Percentiles rank a stretch among this genome's conserved stretches.
These are phyloP conservation scores for Colletotrichum sp. DNA, from an alignment of 2,329 filamentous ascomycete genomes.

Conservation along the genomic window DNA sequence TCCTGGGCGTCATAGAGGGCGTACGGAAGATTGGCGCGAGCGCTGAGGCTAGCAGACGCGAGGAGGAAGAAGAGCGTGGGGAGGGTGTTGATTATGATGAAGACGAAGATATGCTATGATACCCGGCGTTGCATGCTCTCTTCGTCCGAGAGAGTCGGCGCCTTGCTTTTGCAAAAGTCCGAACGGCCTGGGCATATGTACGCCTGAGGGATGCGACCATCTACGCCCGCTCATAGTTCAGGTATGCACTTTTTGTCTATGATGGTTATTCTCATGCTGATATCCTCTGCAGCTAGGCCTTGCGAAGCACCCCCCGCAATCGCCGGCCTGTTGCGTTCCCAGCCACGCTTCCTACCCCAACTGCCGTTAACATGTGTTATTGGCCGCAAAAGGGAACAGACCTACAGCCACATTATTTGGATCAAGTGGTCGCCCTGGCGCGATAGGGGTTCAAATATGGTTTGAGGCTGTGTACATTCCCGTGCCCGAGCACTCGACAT, in stretches of 20 bases:
- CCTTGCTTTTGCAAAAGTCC: background rate
- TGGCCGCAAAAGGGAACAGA: background rate
- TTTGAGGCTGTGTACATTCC: background rate
- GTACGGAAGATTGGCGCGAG: constrained; percentile 84
- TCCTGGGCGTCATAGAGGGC: constrained; percentile 86
- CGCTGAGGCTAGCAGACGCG: constrained; percentile 76
- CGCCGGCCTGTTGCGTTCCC: accelerated
- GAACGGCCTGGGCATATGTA: background rate
- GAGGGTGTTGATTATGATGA: constrained; percentile 68
- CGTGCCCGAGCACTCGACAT: background rate
- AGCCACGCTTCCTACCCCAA: background rate
- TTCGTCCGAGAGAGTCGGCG: background rate
- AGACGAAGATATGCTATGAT: constrained; percentile 54
- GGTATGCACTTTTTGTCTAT: background rate
- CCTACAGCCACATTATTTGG: background rate
- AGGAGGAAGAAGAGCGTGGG: constrained; percentile 74
- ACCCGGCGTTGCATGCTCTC: background rate
- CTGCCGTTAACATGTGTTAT: background rate
- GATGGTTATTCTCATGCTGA: background rate
- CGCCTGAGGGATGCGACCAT: background rate
- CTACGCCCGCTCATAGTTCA: background rate
- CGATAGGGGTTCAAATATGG: background rate
- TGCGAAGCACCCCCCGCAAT: background rate
- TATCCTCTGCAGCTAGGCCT: background rate
- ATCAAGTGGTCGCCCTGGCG: background rate